phyloP scores from a whole-genome alignment of 441 rosid genomes.

The Gossypium trilobum region DNA sequence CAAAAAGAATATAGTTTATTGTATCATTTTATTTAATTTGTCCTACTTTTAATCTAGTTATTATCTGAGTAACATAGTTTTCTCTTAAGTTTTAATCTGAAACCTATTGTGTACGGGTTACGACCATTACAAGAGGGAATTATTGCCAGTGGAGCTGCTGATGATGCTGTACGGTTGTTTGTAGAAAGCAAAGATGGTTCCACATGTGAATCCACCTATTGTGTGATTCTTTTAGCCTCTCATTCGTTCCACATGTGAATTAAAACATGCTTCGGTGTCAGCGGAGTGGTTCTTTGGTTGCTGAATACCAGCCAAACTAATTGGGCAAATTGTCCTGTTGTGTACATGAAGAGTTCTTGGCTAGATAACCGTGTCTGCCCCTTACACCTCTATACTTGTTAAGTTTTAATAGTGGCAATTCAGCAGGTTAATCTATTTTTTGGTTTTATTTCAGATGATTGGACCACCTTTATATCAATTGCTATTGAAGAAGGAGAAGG shows the following conservation, averaged over 20 bases:
- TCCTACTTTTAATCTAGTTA: background rate
- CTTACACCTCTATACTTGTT: background rate
- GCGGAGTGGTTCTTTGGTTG: background rate
- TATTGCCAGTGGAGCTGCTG: constrained; percentile 92
- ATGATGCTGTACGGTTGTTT: constrained; percentile 77
- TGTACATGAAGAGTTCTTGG: background rate
- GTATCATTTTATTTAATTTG: background rate
- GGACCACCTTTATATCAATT: constrained; percentile 46
- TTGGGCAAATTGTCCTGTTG: background rate
- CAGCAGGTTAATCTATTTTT: background rate
- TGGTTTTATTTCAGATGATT: constrained; percentile 42
- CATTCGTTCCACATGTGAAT: background rate
- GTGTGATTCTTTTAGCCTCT: constrained; percentile 17
- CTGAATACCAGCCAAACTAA: background rate
- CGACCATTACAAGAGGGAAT: constrained; percentile 49
- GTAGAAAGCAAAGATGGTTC: constrained; percentile 41
- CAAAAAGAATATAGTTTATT: too few species aligned
- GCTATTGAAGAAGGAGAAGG: constrained; percentile 69
- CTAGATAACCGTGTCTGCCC: background rate
- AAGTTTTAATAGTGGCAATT: background rate
- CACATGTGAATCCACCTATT: too few species aligned
- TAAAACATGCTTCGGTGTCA: background rate
- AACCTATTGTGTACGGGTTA: constrained; percentile 4
- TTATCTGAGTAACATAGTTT: background rate
- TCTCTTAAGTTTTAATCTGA: constrained; percentile 6